Percentiles rank a stretch among this genome's conserved stretches.
phyloP scores from a whole-genome alignment of 805 yeast species.

The Brettanomyces naardenensis region DNA sequence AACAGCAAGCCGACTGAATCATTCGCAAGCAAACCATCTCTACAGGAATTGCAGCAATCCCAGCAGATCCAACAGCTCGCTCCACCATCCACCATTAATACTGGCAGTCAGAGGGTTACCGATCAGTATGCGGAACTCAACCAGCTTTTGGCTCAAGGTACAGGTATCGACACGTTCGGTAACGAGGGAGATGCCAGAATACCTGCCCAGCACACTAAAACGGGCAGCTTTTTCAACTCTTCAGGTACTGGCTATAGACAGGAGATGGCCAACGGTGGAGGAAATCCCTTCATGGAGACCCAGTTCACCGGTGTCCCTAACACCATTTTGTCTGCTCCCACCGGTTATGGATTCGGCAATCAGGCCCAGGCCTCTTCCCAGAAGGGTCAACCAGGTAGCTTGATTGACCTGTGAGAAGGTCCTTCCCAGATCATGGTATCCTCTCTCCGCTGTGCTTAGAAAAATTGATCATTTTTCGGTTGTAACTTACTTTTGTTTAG shows the following conservation, averaged over 20 bases:
- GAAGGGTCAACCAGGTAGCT: conserved; percentile 20
- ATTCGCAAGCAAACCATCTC: conserved; percentile 7
- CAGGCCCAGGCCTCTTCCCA: conserved; percentile 34
- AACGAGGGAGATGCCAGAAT: conserved; percentile 77
- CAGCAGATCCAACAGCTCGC: conserved; percentile 13
- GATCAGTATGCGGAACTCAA: conserved; percentile 67
- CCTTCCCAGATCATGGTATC: background rate
- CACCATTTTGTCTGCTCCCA: conserved; percentile 71
- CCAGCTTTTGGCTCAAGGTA: conserved; percentile 71
- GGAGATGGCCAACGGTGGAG: conserved; percentile 30
- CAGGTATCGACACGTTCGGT: conserved; percentile 92
- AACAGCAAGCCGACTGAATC: conserved; percentile 6
- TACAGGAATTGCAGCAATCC: conserved; percentile 11
- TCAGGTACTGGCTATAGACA: conserved; percentile 78
- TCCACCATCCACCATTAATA: conserved; percentile 32
- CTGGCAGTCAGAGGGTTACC: conserved; percentile 49
- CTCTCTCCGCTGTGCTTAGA: background rate
- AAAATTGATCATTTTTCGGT: background rate
- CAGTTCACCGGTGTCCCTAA: conserved; percentile 72
- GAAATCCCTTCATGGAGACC: conserved; percentile 55
- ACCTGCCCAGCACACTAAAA: conserved; percentile 87
- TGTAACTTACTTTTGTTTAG: background rate
- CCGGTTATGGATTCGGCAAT: conserved; percentile 94
- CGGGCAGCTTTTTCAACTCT: conserved; percentile 75
- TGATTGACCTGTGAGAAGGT: conserved; percentile 23